Conservation (phyloP, 2,329 filamentous ascomycete species). For the Zymoseptoria tritici region DNA sequence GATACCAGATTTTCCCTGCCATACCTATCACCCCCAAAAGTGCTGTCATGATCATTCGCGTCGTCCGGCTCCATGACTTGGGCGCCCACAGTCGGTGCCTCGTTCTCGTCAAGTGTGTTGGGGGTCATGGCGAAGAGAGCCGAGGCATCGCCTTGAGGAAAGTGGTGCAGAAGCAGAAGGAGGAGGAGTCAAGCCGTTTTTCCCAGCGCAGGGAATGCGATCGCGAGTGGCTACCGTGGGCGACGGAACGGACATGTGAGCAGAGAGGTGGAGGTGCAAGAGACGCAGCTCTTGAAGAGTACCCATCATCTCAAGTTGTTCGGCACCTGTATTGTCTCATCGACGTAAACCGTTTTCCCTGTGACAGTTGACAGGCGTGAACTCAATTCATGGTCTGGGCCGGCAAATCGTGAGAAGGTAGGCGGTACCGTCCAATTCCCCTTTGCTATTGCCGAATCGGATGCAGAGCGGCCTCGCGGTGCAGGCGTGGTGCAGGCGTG, state of each 20-base stretch:
- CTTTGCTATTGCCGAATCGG: no score
- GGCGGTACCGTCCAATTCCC: no score
- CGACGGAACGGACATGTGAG: no score
- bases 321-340: background rate
- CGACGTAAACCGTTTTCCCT: background rate
- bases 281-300: no score
- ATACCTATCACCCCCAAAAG: conserved; percentile 23
- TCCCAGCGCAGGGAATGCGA: no score
- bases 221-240: conserved; percentile 3
- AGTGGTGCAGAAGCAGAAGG: no score
- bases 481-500: no score
- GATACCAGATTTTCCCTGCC: background rate
- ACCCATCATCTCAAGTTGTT: no score
- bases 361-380: background rate
- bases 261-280: no score
- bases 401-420: no score
- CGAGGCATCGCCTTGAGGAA: background rate
- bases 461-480: no score
- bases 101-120: background rate
- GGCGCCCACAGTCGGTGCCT: background rate
- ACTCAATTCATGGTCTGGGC: background rate
- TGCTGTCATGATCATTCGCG: conserved; percentile 19
- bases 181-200: no score
- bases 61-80: conserved; percentile 22
- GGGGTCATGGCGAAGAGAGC: background rate